phyloP scores from a whole-genome alignment of 805 yeast species.

The Hanseniaspora singularis region DNA sequence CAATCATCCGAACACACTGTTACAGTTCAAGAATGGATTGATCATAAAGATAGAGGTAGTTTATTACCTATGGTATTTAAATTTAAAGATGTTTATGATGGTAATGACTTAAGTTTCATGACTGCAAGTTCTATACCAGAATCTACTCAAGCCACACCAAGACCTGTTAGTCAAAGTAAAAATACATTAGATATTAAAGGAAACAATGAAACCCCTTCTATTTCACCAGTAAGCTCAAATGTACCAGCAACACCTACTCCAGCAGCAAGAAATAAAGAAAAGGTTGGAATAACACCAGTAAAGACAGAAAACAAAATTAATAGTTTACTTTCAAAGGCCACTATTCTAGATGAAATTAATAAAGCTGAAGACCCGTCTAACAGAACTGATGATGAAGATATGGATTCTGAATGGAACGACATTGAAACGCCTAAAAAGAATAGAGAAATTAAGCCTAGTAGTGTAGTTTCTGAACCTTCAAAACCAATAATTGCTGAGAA shows the following conservation, averaged over 20 bases:
- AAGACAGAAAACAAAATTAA: slow-evolving; percentile 24
- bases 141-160: slow-evolving; percentile 26
- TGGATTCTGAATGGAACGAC: slow-evolving; percentile 23
- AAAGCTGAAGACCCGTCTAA: slow-evolving; percentile 29
- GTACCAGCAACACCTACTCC: slow-evolving; percentile 21
- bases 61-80: slow-evolving; percentile 66
- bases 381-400: slow-evolving; percentile 21
- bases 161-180: slow-evolving; percentile 29
- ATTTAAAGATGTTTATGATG: slow-evolving; percentile 72
- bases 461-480: slow-evolving; percentile 13
- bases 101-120: slow-evolving; percentile 42
- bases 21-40: slow-evolving; percentile 64
- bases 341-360: slow-evolving; percentile 24
- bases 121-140: slow-evolving; percentile 30
- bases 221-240: not conserved
- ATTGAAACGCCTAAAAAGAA: slow-evolving; percentile 16
- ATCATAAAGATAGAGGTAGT: slow-evolving; percentile 40
- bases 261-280: slow-evolving; percentile 17
- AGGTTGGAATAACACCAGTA: slow-evolving; percentile 1
- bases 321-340: slow-evolving; percentile 24
- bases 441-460: slow-evolving; percentile 14
- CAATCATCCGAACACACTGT: slow-evolving; percentile 72
- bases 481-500: not conserved
- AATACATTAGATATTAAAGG: not conserved
- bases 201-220: not conserved